Conservation (phyloP, 208 protist genomes). For the Leishmania aethiopica region DNA sequence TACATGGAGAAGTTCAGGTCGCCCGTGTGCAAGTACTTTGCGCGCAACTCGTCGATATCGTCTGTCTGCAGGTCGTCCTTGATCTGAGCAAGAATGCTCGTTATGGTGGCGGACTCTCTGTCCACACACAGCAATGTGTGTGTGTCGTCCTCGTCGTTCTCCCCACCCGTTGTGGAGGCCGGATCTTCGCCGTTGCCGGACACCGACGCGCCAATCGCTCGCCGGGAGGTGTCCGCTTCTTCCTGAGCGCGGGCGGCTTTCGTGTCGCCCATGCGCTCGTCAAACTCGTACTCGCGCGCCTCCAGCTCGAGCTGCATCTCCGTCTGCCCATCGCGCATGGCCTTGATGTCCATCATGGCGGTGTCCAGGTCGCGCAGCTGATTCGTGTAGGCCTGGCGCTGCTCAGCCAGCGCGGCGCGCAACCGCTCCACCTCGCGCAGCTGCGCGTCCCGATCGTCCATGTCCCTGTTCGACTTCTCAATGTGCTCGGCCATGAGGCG, state of each 20-base stretch:
- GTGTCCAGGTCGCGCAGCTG: constrained; percentile 78
- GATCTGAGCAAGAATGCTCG: constrained; percentile 87
- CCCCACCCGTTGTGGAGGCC: constrained; percentile 20
- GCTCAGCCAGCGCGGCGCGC: constrained; percentile 67
- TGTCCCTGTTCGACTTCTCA: constrained; percentile 94
- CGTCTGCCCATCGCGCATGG: constrained; percentile 85
- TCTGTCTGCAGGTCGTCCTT: constrained; percentile 73
- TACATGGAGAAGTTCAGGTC: constrained; percentile 97
- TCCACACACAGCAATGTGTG: constrained; percentile 48
- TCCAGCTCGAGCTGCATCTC: constrained; percentile 86
- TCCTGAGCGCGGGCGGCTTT: constrained; percentile 15
- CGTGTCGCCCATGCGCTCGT: constrained; percentile 44
- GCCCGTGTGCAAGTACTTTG: constrained; percentile 88
- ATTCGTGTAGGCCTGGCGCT: constrained; percentile 80
- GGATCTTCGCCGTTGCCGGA: constrained; percentile 20
- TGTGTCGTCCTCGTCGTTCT: constrained; percentile 43
- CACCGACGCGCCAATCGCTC: constrained; percentile 6
- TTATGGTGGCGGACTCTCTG: constrained; percentile 53
- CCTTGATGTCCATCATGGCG: constrained; percentile 89
- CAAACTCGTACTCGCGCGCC: constrained; percentile 82
- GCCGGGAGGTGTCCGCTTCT: constrained; percentile 8
- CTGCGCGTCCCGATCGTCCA: constrained; percentile 94
- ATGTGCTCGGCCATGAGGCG: constrained; percentile 94
- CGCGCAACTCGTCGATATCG: constrained; percentile 86
- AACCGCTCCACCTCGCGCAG: constrained; percentile 87